phyloP scores from a whole-genome alignment of 768 basidiomycete species.

The Trametes cubensis region DNA sequence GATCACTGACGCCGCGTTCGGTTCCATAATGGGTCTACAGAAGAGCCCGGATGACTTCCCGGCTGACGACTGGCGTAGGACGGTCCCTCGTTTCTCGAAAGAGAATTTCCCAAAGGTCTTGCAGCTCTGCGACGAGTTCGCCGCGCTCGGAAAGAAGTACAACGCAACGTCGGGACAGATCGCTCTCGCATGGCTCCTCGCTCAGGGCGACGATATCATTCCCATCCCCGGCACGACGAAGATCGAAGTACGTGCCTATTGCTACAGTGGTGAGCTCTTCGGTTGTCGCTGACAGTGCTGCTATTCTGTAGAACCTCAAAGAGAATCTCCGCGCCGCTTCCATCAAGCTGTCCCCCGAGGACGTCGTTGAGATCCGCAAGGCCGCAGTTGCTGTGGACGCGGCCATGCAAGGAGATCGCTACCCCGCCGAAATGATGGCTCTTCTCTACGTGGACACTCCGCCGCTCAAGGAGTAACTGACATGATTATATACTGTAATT shows the following conservation, averaged over 20 bases:
- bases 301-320: constrained; percentile 38
- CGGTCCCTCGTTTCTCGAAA: constrained; percentile 30
- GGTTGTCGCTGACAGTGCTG: background rate
- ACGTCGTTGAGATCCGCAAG: constrained; percentile 33
- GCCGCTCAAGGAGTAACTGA: constrained; percentile 9
- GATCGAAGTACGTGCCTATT: background rate
- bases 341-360: constrained; percentile 35
- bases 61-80: constrained; percentile 32
- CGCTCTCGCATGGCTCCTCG: constrained; percentile 34
- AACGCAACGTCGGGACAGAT: constrained; percentile 36
- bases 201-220: constrained; percentile 32
- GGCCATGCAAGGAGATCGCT: constrained; percentile 37
- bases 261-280: background rate
- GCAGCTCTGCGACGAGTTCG: constrained; percentile 37
- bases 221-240: constrained; percentile 29
- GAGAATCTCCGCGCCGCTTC: constrained; percentile 38
- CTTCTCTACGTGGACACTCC: constrained; percentile 41
- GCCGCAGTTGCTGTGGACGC: constrained; percentile 32
- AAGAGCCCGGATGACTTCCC: constrained; percentile 36
- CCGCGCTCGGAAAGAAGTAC: constrained; percentile 38
- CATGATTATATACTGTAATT: no score
- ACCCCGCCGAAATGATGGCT: constrained; percentile 34
- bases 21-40: constrained; percentile 20
- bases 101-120: constrained; percentile 52
- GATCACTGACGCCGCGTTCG: background rate